Conservation (phyloP, 2,329 filamentous ascomycete genomes). For the Alternaria sp. region DNA sequence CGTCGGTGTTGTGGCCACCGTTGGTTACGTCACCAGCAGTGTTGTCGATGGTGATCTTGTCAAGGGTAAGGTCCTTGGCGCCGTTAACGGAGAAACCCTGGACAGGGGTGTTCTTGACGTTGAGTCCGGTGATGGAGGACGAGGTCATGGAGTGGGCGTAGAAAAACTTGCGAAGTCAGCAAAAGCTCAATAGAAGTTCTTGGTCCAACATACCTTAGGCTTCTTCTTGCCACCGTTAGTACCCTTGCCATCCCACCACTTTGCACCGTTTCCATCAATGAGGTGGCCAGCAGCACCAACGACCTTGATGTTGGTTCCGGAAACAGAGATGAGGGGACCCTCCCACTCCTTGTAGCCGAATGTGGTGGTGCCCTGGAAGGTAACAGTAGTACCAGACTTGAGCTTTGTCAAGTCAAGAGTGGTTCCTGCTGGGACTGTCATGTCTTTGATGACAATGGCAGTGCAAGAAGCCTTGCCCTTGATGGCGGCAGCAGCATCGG, state of each 20-base stretch:
- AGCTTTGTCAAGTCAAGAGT: conserved; percentile 67
- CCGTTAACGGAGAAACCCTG: conserved; percentile 61
- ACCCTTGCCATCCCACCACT: conserved; percentile 61
- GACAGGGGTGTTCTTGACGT: conserved; percentile 64
- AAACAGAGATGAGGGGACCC: conserved; percentile 69
- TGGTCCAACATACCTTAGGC: conserved; percentile 36
- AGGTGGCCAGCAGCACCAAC: conserved; percentile 64
- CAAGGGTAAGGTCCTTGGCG: conserved; percentile 56
- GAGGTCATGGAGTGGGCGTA: conserved; percentile 61
- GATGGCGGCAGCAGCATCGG: conserved; percentile 58
- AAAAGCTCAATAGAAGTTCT: not conserved
- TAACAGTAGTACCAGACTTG: conserved; percentile 62
- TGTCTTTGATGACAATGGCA: conserved; percentile 61
- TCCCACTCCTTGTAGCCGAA: conserved; percentile 72
- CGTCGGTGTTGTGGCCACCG: conserved; percentile 62
- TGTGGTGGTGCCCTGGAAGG: conserved; percentile 71
- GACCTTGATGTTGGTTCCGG: conserved; percentile 66
- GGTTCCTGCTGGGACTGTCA: conserved; percentile 65
- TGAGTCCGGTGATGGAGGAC: conserved; percentile 60
- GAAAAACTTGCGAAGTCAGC: conserved; percentile 64
- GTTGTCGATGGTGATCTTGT: conserved; percentile 65
- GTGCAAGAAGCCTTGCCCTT: conserved; percentile 62
- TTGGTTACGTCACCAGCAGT: conserved; percentile 58
- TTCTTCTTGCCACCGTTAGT: conserved; percentile 57
- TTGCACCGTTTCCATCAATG: conserved; percentile 64